These are phyloP conservation scores for Melastoma malabathricum DNA, from an alignment of 345 rosid genomes.

Conservation along the genomic window DNA sequence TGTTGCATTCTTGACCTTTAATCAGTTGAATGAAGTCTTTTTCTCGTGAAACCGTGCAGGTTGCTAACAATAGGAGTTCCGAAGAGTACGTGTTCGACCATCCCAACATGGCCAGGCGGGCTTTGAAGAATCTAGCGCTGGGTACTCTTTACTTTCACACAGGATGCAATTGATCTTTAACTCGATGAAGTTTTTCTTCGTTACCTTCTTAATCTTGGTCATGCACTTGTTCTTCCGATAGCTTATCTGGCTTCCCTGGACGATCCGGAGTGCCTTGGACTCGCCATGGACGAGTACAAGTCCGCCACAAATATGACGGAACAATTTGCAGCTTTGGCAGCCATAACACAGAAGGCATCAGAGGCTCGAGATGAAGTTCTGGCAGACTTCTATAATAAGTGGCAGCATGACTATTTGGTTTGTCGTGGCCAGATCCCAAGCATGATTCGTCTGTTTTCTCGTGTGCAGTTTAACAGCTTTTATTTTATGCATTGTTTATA, in stretches of 20 bases:
- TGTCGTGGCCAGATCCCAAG: too few relatives aligned
- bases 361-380: slow-evolving; percentile 62
- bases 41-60: slow-evolving; percentile 20
- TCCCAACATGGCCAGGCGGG: slow-evolving; percentile 71
- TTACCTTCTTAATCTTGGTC: background rate
- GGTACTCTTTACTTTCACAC: slow-evolving; percentile 26
- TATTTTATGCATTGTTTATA: too few relatives aligned
- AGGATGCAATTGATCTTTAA: too few relatives aligned
- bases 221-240: slow-evolving; percentile 9
- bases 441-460: too few relatives aligned
- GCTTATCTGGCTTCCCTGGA: slow-evolving; percentile 85
- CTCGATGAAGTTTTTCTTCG: too few relatives aligned
- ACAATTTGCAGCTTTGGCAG: slow-evolving; percentile 84
- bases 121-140: slow-evolving; percentile 77
- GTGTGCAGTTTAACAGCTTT: too few relatives aligned
- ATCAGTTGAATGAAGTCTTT: too few relatives aligned
- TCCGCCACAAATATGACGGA: slow-evolving; percentile 89
- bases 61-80: slow-evolving; percentile 64
- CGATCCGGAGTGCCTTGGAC: slow-evolving; percentile 35
- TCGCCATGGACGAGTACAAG: slow-evolving; percentile 60
- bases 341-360: slow-evolving; percentile 67
- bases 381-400: slow-evolving; percentile 75
- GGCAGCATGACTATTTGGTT: slow-evolving; percentile 87
- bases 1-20: too few relatives aligned
- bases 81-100: slow-evolving; percentile 73